These are phyloP conservation scores for Alternaria incomplexa DNA, from an alignment of 2,329 filamentous ascomycete species.

Conservation along the genomic window DNA sequence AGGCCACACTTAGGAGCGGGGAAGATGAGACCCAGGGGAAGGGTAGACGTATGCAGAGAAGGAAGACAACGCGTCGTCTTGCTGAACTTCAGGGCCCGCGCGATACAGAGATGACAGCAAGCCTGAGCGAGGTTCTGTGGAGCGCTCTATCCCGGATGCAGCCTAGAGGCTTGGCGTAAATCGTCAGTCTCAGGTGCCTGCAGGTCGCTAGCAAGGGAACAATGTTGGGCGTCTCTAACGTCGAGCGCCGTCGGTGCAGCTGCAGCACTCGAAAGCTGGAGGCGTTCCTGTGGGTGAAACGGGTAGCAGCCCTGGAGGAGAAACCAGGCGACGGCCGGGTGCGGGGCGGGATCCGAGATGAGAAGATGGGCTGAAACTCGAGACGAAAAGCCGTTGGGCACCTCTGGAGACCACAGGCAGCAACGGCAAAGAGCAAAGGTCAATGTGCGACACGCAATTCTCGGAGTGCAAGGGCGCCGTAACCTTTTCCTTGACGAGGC, in stretches of 20 bases:
- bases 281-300: neutral
- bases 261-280: conserved; percentile 9
- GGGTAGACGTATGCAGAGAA: conserved; percentile 33
- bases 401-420: neutral
- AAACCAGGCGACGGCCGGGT: conserved; percentile 6
- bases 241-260: neutral
- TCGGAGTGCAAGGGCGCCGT: conserved; percentile 2
- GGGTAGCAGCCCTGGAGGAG: conserved; percentile 1
- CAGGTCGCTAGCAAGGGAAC: conserved; percentile 8
- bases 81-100: conserved; percentile 22
- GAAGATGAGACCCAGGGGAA: conserved; percentile 25
- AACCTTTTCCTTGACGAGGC: conserved; percentile 7
- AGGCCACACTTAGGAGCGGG: conserved; percentile 35
- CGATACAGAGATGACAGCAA: conserved; percentile 36
- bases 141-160: conserved; percentile 23
- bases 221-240: conserved; percentile 16
- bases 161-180: conserved; percentile 30
- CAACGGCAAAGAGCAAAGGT: neutral
- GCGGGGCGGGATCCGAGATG: conserved; percentile 6
- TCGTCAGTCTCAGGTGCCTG: conserved; percentile 17
- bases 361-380: conserved; percentile 10
- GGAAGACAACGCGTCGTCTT: conserved; percentile 29
- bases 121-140: conserved; percentile 32
- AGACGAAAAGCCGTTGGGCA: neutral
- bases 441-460: neutral